Evolutionary conservation across 257 asterid genomes (phyloP), one percentile per base, ranked within the genome.

Genomic region (Gardenia jasminoides): DNA sequence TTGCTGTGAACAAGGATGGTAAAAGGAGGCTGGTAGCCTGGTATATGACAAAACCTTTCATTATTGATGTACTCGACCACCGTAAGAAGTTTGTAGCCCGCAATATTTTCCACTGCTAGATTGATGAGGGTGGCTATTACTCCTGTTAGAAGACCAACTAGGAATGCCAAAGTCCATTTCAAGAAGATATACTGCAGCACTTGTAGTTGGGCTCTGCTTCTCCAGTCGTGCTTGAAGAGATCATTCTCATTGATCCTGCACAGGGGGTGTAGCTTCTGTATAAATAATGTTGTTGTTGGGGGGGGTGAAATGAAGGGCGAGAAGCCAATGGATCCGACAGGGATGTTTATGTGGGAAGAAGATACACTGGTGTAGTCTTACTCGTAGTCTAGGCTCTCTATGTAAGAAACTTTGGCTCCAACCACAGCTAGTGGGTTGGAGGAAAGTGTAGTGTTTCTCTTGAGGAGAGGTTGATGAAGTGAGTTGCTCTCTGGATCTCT

Each of bases 361-460:
- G 66, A 22, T 62, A 59, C 5, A 19, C 31, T 64, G 30, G n/a
- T 52, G 33, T 46, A 39, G 56, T 79, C 94, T 90, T 93, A 92
- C 98, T 93, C 98, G n/a, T 92, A 93, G 46, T 93, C 97, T 86
- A 93, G 88, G 91, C 98, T 93, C 87, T 93, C 98, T 47, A 91
- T 88, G 80, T 88, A 89, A 80, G 96, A 89, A 88, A 90, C 97
- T 83, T 92, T 91, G 79, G 93, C 90, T 80, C 98, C 98, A 70
- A 94, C 83, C 77, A 94, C 87, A 82, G 97, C 98, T 9, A 89
- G 80, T 52, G 90, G 90, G 77, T 41, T 88, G 39, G 90, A 85
- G 50, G 96, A 89, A 76, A 90, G 88, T 6, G 88, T 88, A 44
- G 56, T 88, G 74, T 86, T 90, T 78, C 87, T 85, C 84, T 89